A percentile compares a stretch with the other conserved stretches of the same genome.
phyloP scores from a whole-genome alignment of 148 eudicot genomes.

The Nepenthes mirabilis region DNA sequence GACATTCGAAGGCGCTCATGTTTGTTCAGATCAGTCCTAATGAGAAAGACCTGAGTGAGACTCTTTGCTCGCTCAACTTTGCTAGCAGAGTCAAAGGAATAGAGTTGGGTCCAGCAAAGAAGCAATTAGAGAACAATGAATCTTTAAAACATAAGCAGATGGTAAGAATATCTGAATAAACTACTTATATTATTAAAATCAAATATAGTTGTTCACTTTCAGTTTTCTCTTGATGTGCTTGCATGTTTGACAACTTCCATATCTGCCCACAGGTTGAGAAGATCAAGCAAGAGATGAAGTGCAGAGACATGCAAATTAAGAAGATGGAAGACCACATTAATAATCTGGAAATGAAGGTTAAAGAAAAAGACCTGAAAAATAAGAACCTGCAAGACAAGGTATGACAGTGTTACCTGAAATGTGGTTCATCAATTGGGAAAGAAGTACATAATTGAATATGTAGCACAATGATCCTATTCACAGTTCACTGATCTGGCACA shows the following conservation, averaged over 20 bases:
- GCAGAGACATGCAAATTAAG: constrained; percentile 68
- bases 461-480: neutral
- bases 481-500: too few species aligned
- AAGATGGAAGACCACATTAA: constrained; percentile 72
- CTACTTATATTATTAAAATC: neutral
- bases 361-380: constrained; percentile 75
- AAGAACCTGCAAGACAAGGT: constrained; percentile 89
- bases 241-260: neutral
- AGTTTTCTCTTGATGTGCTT: neutral
- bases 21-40: constrained; percentile 91
- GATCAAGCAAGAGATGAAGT: constrained; percentile 61
- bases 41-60: constrained; percentile 77
- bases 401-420: neutral
- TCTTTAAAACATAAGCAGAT: constrained; percentile 65
- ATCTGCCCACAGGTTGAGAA: constrained; percentile 47
- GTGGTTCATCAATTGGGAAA: neutral
- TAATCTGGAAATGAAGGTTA: constrained; percentile 59
- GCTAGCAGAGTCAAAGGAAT: constrained; percentile 94
- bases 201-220: neutral
- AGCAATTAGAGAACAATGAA: constrained; percentile 73
- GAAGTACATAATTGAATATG: neutral
- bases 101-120: constrained; percentile 96
- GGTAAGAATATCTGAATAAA: constrained; percentile 25
- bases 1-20: constrained; percentile 93
- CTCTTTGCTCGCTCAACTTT: constrained; percentile 89